Evolutionary conservation across 305 asterid species (phyloP), one percentile per base, ranked within the genome.

Genomic region (Galium porrigens): DNA sequence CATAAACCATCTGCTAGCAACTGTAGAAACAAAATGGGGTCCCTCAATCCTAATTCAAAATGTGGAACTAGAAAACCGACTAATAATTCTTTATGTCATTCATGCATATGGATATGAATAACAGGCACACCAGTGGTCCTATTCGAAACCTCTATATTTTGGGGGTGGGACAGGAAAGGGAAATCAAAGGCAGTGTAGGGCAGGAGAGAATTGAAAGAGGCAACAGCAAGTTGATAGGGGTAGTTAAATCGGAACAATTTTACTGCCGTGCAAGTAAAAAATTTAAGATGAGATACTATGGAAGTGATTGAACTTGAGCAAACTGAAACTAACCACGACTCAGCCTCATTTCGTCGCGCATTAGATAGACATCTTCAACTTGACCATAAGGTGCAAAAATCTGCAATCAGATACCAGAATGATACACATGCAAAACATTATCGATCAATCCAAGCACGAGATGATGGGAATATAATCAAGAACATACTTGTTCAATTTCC

Each of bases 341-440:
- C 84, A 84, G 96, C 84, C 81, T 92, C 95, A 84, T 79, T 70
- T 87, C 96, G 74, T 92, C 99, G 68, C 99, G 95, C 99, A 92
- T 92, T 72, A 92, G 94, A 84, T 92, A 92, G 79, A 92, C 95
- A 81, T 92, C 99, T 75, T 87, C 95, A 55, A 92, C 95, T 76
- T 81, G 86, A 71, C 99, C 99, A 76, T 87, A 92, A 17, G 89
- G 88, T 55, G 71, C 75, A 77, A 92, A 92, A 57, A 92, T 85
- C 99, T 92, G 90, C 61, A 78, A 71, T 29, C 34, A 70, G 51
- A 71, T 66, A 67, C 34, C 64, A 78, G 73, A 18, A 67, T 39
- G 17, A 53, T 7, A 5, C 25, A 58, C 22, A 32, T 14, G 32
- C 3, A 42, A 18, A 63, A 3, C 11, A 63, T 7, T 46, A 30